Conservation (phyloP, 2,329 filamentous ascomycete species). For the Aspergillus hiratsukae region DNA sequence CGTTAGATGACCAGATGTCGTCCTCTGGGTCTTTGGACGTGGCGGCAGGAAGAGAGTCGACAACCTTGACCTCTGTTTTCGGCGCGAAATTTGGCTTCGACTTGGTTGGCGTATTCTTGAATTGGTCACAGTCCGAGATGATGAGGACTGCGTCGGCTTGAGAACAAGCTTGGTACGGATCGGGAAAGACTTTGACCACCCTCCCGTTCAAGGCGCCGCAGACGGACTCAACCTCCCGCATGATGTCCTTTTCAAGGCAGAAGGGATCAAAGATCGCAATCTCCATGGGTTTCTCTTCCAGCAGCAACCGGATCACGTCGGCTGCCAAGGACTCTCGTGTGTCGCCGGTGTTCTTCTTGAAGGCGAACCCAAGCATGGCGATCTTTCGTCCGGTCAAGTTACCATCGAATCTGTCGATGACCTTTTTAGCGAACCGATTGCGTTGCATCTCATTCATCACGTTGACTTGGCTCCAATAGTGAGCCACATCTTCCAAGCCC, state of each 20-base stretch:
- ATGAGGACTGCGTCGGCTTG: conserved; percentile 47
- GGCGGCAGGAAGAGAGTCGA: neutral
- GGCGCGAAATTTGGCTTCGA: neutral
- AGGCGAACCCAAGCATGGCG: conserved; percentile 68
- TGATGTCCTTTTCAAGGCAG: conserved; percentile 37
- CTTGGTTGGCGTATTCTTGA: conserved; percentile 28
- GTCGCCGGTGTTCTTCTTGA: conserved; percentile 75
- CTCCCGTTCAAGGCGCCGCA: conserved; percentile 19
- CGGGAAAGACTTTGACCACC: conserved; percentile 36
- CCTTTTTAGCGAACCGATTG: conserved; percentile 61
- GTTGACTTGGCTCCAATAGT: conserved; percentile 71
- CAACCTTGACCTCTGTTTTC: neutral
- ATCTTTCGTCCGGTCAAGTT: conserved; percentile 68
- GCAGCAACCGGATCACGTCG: conserved; percentile 61
- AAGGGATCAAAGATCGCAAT: conserved; percentile 66
- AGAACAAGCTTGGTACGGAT: conserved; percentile 44
- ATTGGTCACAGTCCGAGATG: conserved; percentile 52
- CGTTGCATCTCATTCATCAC: conserved; percentile 73
- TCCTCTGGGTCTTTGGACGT: neutral
- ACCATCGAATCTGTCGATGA: conserved; percentile 64
- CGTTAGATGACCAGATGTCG: conserved; percentile 22
- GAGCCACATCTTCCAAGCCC: conserved; percentile 64
- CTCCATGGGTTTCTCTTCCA: conserved; percentile 60
- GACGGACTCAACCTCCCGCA: conserved; percentile 33
- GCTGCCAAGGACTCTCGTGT: conserved; percentile 67